These are phyloP conservation scores for Mixia osmundae DNA, from an alignment of 1,284 basidiomycete species.

Conservation along the genomic window DNA sequence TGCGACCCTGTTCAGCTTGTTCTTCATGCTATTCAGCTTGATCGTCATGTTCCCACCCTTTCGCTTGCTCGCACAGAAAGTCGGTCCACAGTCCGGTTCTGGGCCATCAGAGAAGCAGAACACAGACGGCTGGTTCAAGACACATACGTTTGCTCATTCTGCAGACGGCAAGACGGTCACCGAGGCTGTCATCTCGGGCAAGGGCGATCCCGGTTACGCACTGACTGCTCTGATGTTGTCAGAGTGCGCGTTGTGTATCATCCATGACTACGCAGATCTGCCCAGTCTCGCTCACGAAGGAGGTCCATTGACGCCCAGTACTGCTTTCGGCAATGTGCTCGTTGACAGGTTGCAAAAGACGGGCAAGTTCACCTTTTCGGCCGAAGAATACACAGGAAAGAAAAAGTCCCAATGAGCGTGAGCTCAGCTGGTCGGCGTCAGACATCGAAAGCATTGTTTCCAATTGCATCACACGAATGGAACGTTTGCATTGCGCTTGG, in stretches of 20 bases:
- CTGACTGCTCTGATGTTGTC: slow-evolving; percentile 15
- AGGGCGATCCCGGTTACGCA: slow-evolving; percentile 17
- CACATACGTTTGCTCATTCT: slow-evolving; percentile 13
- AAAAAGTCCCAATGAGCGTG: no score
- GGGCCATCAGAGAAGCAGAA: slow-evolving; percentile 12
- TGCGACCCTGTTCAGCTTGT: slow-evolving; percentile 10
- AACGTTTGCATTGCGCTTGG: no score
- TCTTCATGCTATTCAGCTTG: not conserved
- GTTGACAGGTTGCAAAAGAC: slow-evolving; percentile 14
- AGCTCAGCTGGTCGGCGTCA: no score
- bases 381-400: no score
- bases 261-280: slow-evolving; percentile 15
- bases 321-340: slow-evolving; percentile 12
- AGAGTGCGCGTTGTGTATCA: slow-evolving; percentile 13
- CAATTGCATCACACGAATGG: no score
- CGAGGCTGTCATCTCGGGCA: slow-evolving; percentile 11
- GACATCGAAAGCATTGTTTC: no score
- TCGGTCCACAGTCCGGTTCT: slow-evolving; percentile 14
- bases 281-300: slow-evolving; percentile 16
- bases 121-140: slow-evolving; percentile 15
- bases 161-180: slow-evolving; percentile 12
- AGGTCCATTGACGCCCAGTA: slow-evolving; percentile 16
- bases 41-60: slow-evolving; percentile 9
- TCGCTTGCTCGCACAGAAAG: slow-evolving; percentile 11
- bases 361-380: slow-evolving; percentile 10